Conservation (phyloP, 257 asterid species). For the Plantago elongata region DNA sequence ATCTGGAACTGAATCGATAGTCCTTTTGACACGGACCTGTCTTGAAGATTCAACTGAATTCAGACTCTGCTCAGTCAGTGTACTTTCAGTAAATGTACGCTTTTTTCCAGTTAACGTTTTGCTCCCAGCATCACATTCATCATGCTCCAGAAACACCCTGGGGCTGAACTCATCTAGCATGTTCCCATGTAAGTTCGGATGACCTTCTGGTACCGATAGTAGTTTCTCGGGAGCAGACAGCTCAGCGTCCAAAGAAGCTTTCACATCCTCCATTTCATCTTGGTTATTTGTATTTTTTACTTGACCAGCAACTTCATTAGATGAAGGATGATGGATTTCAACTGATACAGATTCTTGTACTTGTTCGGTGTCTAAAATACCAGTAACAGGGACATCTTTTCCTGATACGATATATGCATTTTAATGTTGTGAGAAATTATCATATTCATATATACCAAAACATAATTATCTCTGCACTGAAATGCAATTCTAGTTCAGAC, state of each 20-base stretch:
- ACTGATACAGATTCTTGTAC: slow-evolving; percentile 29
- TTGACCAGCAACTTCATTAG: slow-evolving; percentile 28
- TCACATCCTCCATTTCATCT: slow-evolving; percentile 27
- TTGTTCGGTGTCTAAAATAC: slow-evolving; percentile 29
- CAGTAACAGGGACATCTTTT: slow-evolving; percentile 24
- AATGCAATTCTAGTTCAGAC: not conserved
- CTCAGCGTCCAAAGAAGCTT: slow-evolving; percentile 36
- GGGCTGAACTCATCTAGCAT: slow-evolving; percentile 53
- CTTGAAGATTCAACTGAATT: slow-evolving; percentile 84
- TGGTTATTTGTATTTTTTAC: slow-evolving; percentile 28
- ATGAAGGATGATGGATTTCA: slow-evolving; percentile 28
- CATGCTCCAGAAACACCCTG: slow-evolving; percentile 32
- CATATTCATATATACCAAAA: slow-evolving; percentile 11
- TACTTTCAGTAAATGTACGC: slow-evolving; percentile 86
- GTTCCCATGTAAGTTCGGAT: slow-evolving; percentile 32
- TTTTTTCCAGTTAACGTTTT: slow-evolving; percentile 66
- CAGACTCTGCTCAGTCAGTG: slow-evolving; percentile 78
- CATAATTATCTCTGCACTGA: not conserved
- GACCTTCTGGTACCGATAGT: slow-evolving; percentile 54
- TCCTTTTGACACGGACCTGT: slow-evolving; percentile 54
- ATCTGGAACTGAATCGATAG: slow-evolving; percentile 70
- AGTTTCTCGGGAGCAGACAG: slow-evolving; percentile 67
- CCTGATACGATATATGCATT: slow-evolving; percentile 30
- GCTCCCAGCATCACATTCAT: slow-evolving; percentile 67
- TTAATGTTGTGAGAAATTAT: slow-evolving; percentile 15